Percentiles rank a stretch among this genome's conserved stretches.
Evolutionary conservation across 2,329 filamentous ascomycete genomes (phyloP).

Genomic region (Ilyonectria sp.): DNA sequence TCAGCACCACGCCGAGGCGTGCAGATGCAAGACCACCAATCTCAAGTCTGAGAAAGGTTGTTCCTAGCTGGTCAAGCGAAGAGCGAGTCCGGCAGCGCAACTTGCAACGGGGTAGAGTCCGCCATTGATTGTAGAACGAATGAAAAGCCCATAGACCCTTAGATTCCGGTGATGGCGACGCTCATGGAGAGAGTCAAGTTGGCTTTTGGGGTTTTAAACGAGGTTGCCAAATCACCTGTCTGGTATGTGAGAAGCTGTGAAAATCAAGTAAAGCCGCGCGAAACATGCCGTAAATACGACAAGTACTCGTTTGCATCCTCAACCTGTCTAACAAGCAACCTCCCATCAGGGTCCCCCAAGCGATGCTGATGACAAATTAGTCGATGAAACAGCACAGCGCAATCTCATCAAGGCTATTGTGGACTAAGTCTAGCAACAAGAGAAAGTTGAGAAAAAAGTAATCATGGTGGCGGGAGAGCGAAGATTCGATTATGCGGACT

Average conservation of each 20-base stretch:
- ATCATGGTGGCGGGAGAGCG: constrained; percentile 69
- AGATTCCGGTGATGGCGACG: constrained; percentile 78
- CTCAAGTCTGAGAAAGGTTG: constrained; percentile 71
- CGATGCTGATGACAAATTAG: constrained; percentile 79
- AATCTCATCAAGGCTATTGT: constrained; percentile 69
- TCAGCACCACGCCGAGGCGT: constrained; percentile 73
- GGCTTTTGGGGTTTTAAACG: constrained; percentile 61
- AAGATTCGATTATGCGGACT: constrained; percentile 31
- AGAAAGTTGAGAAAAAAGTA: constrained; percentile 74
- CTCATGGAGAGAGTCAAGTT: constrained; percentile 72
- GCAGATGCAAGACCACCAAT: constrained; percentile 60
- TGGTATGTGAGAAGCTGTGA: not conserved
- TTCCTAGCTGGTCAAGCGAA: constrained; percentile 84
- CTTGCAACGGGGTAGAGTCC: constrained; percentile 69
- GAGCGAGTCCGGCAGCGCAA: constrained; percentile 80
- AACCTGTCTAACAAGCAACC: constrained; percentile 67
- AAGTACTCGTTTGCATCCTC: constrained; percentile 75
- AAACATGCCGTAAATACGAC: constrained; percentile 76
- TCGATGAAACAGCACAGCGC: constrained; percentile 81
- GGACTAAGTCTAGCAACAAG: constrained; percentile 72
- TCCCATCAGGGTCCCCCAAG: constrained; percentile 78
- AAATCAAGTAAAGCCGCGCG: fast-evolving
- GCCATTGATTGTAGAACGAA: constrained; percentile 70
- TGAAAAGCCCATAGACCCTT: constrained; percentile 75
- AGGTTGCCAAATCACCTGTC: constrained; percentile 67